Base-by-base conservation (phyloP, 139 green algal genomes). In the Yamagishiella unicocca region DNA sequence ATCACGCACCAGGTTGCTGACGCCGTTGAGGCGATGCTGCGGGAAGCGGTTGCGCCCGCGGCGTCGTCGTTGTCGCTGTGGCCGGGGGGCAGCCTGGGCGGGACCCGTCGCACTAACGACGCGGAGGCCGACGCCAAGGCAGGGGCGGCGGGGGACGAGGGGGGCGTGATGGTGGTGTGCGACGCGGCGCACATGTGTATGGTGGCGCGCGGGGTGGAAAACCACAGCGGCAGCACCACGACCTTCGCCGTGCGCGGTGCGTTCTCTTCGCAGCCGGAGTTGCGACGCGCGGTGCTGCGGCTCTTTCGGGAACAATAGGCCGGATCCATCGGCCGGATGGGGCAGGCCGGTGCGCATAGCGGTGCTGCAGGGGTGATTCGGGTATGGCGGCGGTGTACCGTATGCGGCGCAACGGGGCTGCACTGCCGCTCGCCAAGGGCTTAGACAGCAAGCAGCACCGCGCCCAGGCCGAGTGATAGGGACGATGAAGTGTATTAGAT, bases 101-200 rank as follows among this genome's bases (percentile, higher is more conserved):
- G n/a, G n/a, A n/a, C n/a, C n/a, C n/a, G n/a, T n/a, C n/a, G n/a
- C n/a, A n/a, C 27, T 43, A 75, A 31, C 45, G 62, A 31, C 24
- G 62, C 25, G 35, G 78, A 67, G 27, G 40, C 50, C 50, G 50
- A 17, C 14, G 50, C 62, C 22, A 12, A 40, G 53, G 21, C 24
- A 50, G 0, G 50, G 33, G 72, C 71, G 29, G 37, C 0, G n/a
- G 75, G 68, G 55, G 66, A 64, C 24, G 61, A 42, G 77, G 38
- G 14, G 37, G 93, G 91, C 17, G 91, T 97, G 67, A 91, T 99
- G 88, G 95, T 99, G 22, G 92, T 97, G 0, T 92, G 95, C 37
- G 90, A 96, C 35, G 96, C 97, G 2, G 91, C 90, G 33, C 98
- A 99, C 92, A 98, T 99, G 97, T 99, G 98, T 92, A 99, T 99